These are phyloP conservation scores for Nevesoporus exiguus DNA, from an alignment of 768 basidiomycete genomes.

Conservation along the genomic window DNA sequence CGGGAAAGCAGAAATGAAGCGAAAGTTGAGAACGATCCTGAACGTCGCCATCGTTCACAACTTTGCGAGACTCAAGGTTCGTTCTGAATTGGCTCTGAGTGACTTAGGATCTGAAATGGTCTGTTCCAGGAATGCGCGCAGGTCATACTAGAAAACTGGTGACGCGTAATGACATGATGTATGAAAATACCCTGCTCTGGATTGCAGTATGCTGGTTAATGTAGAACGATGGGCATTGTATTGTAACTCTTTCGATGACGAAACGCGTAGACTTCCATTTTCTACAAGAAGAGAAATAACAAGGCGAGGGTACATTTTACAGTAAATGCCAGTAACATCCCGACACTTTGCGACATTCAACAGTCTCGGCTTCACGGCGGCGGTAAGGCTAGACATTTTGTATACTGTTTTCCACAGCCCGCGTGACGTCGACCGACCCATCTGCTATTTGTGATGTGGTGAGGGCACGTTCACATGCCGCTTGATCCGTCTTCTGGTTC, in stretches of 20 bases:
- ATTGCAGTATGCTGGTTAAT: not conserved
- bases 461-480: too few relatives aligned
- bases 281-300: too few relatives aligned
- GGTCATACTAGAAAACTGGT: slow-evolving; percentile 38
- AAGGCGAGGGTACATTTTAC: too few relatives aligned
- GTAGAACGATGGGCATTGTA: not conserved
- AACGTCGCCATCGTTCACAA: slow-evolving; percentile 79
- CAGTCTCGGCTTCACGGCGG: too few relatives aligned
- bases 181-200: not conserved
- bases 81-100: slow-evolving; percentile 11
- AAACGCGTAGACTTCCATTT: too few relatives aligned
- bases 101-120: not conserved
- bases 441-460: too few relatives aligned
- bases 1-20: slow-evolving; percentile 66
- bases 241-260: not conserved
- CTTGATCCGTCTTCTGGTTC: not conserved
- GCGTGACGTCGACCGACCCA: too few relatives aligned
- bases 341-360: too few relatives aligned
- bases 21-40: slow-evolving; percentile 75
- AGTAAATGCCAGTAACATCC: too few relatives aligned
- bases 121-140: slow-evolving; percentile 39
- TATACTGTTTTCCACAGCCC: too few relatives aligned
- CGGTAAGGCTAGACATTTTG: too few relatives aligned
- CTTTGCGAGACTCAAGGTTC: slow-evolving; percentile 63
- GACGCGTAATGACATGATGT: not conserved